Evolutionary conservation across 2,329 filamentous ascomycete species (phyloP), one percentile per base, ranked within the genome.

Genomic region (Neodidymelliopsis sp.): DNA sequence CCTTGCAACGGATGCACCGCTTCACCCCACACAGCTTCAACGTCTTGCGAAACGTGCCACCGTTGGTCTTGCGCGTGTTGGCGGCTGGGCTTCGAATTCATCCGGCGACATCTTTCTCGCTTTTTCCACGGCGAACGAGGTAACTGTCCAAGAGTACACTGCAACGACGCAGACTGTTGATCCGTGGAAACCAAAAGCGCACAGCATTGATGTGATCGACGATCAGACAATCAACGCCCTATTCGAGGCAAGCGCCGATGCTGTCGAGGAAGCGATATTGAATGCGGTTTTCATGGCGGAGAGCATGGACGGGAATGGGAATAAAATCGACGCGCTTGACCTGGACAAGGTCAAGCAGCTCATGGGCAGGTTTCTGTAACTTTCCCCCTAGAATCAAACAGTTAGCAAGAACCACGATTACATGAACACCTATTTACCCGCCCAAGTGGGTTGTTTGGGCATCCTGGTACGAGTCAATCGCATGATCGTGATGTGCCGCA

Each of bases 51-150:
- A 82, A 50, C 80, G 84, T 25, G 84, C 84, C 1, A 84, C 84
- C 0, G 79, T 87, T 1, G 85, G 86, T 0, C 66, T 89, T 1
- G 74, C 80, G 4, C 77, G 80, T 47, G 84, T 86, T 0, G 85
- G 85, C 2, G 83, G 84, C 2, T 82, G 82, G 50, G 85, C 84
- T 0, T 76, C 78, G 31, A 87, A 87, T 54, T 77, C 77, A 9
- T 87, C 83, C 0, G 86, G 85, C 0, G 85, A 89, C 52, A 82
- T 89, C 49, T 87, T 88, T 63, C 73, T 89, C 2, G 85, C 85
- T 4, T 83, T 89, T 50, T 87, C 84, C 6, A 88, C 85, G 0
- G 84, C 76, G 5, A 83, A 81, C 49, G 73, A 75, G 31, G 70
- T 84, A 1, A 71, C 74, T 2, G 74, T 79, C 27, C 77, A 80